Base-by-base conservation (phyloP, 2,329 filamentous ascomycete species). In the Emergomyces orientalis region DNA sequence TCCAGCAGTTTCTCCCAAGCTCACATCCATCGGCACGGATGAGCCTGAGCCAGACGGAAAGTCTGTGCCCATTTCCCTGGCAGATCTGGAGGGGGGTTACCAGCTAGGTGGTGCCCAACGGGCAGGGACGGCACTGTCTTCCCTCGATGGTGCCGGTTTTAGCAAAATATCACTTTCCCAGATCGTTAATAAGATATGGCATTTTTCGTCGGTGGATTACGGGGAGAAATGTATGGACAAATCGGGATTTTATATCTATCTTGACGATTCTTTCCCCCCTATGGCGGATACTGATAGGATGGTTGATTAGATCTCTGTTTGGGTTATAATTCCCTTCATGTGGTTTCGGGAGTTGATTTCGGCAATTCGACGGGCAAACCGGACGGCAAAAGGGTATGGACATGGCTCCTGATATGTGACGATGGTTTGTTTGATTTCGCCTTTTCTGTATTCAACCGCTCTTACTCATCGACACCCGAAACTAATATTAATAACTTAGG, bases 161-260 rank as follows among this genome's bases (percentile, higher is more conserved):
- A 39, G 65, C 70, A 67, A 54, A 41, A 69, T 82, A 5, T 82
- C 81, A 1, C 81, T 85, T 63, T 82, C 84, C 59, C 77, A 84
- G 37, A 80, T 90, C 51, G 83, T 88, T 6, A 81, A 88, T 65
- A 82, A 87, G 62, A 86, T 89, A n/a, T 88, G 88, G 79, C 88
- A 90, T 71, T 91, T 88, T 72, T 87, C 86, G 17, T 88, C 87
- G 0, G 82, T 89, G 17, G 88, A 91, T 68, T 83, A 87, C 72
- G 88, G 87, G 0, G 76, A 80, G 19, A 81, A 79, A 71, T 89
- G 87, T 85, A 76, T 69, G 79, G 2, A 71, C 22, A 22, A 56
- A 13, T 54, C 60, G 13, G 8, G 3, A 51, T 57, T 43, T 27
- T 32, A 27, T 60, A 63, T 41, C 62, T 64, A 34, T 56, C 62